A percentile compares a stretch with the other conserved stretches of the same genome.
These are phyloP conservation scores for Amanita molliuscula DNA, from an alignment of 768 basidiomycete genomes.

Conservation along the genomic window DNA sequence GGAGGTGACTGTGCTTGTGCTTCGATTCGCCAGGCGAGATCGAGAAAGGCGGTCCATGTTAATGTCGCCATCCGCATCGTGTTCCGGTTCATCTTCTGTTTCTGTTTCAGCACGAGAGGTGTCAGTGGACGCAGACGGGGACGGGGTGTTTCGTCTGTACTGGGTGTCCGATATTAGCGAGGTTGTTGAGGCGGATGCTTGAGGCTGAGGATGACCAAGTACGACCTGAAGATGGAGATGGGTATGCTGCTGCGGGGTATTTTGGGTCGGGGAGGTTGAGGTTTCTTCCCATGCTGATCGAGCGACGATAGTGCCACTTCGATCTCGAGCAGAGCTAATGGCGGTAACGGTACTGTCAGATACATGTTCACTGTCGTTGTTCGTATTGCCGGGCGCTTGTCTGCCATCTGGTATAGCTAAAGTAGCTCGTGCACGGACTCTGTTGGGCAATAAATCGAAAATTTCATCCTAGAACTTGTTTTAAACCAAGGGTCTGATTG, in stretches of 20 bases:
- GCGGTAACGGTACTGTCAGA: constrained; percentile 18
- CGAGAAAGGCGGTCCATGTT: constrained; percentile 23
- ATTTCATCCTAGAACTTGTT: constrained; percentile 10
- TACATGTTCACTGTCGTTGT: constrained; percentile 12
- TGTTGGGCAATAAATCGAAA: constrained; percentile 13
- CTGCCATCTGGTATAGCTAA: constrained; percentile 8
- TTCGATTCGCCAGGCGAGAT: background rate
- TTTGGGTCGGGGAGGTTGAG: constrained; percentile 5
- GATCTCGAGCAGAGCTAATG: constrained; percentile 33
- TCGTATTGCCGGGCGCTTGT: background rate
- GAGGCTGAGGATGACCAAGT: constrained; percentile 8
- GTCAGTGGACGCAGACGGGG: constrained; percentile 28
- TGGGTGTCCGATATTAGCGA: constrained; percentile 9
- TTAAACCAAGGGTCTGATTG: background rate
- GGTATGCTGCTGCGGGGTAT: constrained; percentile 7
- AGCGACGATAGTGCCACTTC: constrained; percentile 68
- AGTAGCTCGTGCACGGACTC: constrained; percentile 8
- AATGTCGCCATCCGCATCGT: constrained; percentile 54
- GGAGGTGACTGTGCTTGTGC: background rate
- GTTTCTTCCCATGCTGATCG: constrained; percentile 47
- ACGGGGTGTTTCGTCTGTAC: constrained; percentile 18
- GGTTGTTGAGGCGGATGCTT: constrained; percentile 10
- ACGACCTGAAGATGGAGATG: constrained; percentile 9
- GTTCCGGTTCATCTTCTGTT: constrained; percentile 70
- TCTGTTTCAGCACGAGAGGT: constrained; percentile 64